phyloP scores from a whole-genome alignment of 768 basidiomycete species.

The Sistotremastrum niveocremeum region DNA sequence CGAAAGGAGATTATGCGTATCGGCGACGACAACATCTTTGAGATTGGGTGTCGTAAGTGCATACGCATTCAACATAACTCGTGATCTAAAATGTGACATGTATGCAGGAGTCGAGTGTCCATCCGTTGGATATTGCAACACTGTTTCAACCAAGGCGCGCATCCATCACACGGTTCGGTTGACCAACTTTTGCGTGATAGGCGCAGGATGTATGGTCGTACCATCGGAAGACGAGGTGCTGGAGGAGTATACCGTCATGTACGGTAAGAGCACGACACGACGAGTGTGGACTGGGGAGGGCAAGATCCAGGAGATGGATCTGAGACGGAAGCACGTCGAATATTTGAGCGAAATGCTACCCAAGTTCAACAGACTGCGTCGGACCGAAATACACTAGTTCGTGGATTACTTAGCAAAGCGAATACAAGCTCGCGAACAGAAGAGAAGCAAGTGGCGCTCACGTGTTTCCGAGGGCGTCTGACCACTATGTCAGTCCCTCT shows the following conservation, averaged over 20 bases:
- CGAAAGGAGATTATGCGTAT: conserved; percentile 83
- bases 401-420: too few relatives aligned
- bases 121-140: conserved; percentile 74
- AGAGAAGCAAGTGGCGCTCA: too few relatives aligned
- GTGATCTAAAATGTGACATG: background rate
- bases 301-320: conserved; percentile 66
- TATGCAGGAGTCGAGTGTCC: conserved; percentile 72
- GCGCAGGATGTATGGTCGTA: conserved; percentile 66
- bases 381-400: conserved; percentile 7
- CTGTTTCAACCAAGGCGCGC: conserved; percentile 70
- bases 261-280: conserved; percentile 52
- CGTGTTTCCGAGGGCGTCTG: too few relatives aligned
- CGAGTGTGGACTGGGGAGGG: conserved; percentile 80
- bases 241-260: conserved; percentile 73
- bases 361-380: conserved; percentile 68
- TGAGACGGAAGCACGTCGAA: conserved; percentile 79
- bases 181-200: conserved; percentile 69
- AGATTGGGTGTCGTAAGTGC: conserved; percentile 80
- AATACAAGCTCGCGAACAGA: too few relatives aligned
- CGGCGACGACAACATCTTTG: conserved; percentile 87
- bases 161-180: conserved; percentile 76
- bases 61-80: background rate
- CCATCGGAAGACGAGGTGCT: conserved; percentile 68
- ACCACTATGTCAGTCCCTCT: too few relatives aligned
- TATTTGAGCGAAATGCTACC: conserved; percentile 87